Conservation (phyloP, 225 moss, liverwort and hornwort genomes). For the Lunularia cruciata region DNA sequence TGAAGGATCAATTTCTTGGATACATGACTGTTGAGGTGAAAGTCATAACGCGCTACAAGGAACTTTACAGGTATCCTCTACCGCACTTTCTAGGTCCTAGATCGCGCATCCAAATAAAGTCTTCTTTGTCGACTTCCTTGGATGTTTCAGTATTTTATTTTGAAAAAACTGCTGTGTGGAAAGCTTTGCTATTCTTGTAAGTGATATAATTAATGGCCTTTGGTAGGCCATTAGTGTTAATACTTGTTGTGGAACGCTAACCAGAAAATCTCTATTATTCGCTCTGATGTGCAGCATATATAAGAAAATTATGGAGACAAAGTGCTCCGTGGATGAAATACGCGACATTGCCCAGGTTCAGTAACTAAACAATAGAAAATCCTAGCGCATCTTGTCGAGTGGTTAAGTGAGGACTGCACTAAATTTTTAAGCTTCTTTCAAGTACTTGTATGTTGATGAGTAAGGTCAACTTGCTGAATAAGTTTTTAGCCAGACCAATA, state of each 20-base stretch:
- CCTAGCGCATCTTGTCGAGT: no score
- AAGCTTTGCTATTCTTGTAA: not conserved
- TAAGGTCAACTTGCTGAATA: no score
- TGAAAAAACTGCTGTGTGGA: not conserved
- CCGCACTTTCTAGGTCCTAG: not conserved
- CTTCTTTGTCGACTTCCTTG: not conserved
- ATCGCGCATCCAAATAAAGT: not conserved
- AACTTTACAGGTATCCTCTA: constrained; percentile 74
- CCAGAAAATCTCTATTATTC: not conserved
- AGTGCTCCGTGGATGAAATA: constrained; percentile 76
- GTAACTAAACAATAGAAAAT: no score
- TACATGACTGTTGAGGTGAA: constrained; percentile 91
- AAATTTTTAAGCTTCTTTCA: not conserved
- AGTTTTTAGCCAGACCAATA: not conserved
- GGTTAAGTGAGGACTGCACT: no score
- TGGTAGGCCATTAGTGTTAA: not conserved
- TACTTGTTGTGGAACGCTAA: not conserved
- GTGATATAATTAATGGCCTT: no score
- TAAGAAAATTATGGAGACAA: constrained; percentile 81
- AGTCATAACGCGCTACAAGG: constrained; percentile 73
- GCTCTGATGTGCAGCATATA: constrained; percentile 55
- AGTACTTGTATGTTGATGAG: not conserved
- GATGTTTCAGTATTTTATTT: not conserved
- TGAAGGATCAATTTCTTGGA: constrained; percentile 85
- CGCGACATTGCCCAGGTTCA: constrained; percentile 94